These are phyloP conservation scores for Pythium aphanidermatum DNA, from an alignment of 352 stramenopile species.

Conservation along the genomic window DNA sequence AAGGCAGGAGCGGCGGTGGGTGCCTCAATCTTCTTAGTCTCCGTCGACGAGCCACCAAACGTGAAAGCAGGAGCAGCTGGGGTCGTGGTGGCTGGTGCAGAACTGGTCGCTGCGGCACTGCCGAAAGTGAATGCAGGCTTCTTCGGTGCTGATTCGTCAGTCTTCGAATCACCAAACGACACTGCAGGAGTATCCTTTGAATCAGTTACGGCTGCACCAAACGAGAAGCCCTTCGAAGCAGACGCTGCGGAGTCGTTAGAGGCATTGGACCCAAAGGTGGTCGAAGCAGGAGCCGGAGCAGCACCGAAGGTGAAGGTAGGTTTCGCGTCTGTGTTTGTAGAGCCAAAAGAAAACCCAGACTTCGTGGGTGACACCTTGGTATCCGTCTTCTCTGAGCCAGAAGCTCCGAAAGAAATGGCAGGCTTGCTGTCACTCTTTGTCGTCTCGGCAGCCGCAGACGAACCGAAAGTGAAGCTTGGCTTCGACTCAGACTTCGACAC, in stretches of 20 bases:
- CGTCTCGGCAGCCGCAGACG: slow-evolving; percentile 12
- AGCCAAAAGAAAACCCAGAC: slow-evolving; percentile 23
- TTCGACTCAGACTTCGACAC: neutral
- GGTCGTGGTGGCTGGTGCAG: neutral
- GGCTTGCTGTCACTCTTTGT: slow-evolving; percentile 1
- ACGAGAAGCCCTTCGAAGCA: neutral
- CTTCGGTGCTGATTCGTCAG: slow-evolving; percentile 4
- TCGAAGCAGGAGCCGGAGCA: neutral
- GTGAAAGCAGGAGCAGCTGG: slow-evolving; percentile 13
- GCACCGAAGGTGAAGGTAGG: slow-evolving; percentile 22
- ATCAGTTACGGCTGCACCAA: neutral
- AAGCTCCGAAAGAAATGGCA: slow-evolving; percentile 19
- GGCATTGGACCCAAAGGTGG: neutral
- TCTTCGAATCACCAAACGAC: slow-evolving; percentile 25
- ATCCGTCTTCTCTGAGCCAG: slow-evolving; percentile 3
- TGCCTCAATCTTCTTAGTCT: slow-evolving; percentile 9
- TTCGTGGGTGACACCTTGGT: slow-evolving; percentile 1
- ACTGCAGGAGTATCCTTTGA: slow-evolving; percentile 11
- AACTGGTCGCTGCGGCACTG: slow-evolving; percentile 10
- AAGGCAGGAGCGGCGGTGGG: slow-evolving; percentile 15
- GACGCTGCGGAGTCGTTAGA: too few relatives aligned
- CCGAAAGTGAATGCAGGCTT: slow-evolving; percentile 42
- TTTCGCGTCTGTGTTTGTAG: slow-evolving; percentile 1
- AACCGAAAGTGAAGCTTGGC: slow-evolving; percentile 48
- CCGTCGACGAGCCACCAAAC: slow-evolving; percentile 16